Evolutionary conservation across 805 yeast genomes (phyloP), one percentile per base, ranked within the genome.

Genomic region (Cyberlindnera euphorbiiphila): DNA sequence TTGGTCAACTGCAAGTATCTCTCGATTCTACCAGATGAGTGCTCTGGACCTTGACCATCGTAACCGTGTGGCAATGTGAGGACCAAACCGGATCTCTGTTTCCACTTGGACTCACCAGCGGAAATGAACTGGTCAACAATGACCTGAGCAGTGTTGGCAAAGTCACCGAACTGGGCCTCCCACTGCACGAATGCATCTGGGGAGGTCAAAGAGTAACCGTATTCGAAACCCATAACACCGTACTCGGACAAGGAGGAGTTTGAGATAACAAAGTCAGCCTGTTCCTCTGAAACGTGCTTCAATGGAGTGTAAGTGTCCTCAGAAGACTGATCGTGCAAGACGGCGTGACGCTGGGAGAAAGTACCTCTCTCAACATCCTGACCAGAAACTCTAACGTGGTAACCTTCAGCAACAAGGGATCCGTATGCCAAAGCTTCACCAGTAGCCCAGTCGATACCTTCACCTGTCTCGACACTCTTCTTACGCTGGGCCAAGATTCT

Each of bases 341-440:
- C 97, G 42, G 98, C 91, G 62, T 93, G 99, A 71, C 99, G 91
- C 73, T 93, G 99, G 38, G 98, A 93, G 77, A 93, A 91, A 27
- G 99, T 93, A 74, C 99, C 99, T 79, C 99, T 88, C 76, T 93
- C 98, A 50, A 93, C 98, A 77, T 93, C 99, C 74, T 93, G 98
- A 64, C 99, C 99, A 32, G 96, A 85, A 35, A 93, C 84, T 74
- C 99, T 85, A 43, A 93, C 94, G 56, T 91, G 95, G 69, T 82
- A 84, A 49, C 98, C 98, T 69, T 93, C 99, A 57, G 80, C 62
- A 37, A 81, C 82, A 52, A 93, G 73, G 35, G 97, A 78, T 59
- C 98, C 99, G 57, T 82, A 91, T 14, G 98, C 98, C 54, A 93
- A 78, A 32, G 98, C 98, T 72, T 93, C 99, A 77, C 96, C 99